Percentiles rank a stretch among this genome's conserved stretches.
Conservation (phyloP, 2,329 filamentous ascomycete genomes). For the Parafenestella ontariensis region DNA sequence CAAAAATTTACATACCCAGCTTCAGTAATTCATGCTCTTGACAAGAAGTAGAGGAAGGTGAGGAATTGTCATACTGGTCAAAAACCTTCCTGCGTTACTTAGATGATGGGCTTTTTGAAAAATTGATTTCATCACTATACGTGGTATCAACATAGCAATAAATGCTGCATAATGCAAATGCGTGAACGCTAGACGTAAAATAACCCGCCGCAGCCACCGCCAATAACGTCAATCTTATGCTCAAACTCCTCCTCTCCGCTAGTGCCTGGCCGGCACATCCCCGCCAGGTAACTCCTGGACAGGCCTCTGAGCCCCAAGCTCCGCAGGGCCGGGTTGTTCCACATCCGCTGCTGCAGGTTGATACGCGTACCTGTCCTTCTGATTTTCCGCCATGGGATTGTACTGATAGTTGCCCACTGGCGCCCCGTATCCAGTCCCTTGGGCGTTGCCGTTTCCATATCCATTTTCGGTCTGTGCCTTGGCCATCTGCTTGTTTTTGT, state of each 20-base stretch:
- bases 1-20: too few relatives aligned
- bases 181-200: background rate
- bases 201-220: background rate
- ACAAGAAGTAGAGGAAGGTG: too few relatives aligned
- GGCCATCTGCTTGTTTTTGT: constrained; percentile 5
- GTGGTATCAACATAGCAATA: background rate
- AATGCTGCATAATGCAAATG: background rate
- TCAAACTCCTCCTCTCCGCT: background rate
- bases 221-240: background rate
- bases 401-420: background rate
- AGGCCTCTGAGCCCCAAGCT: background rate
- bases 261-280: background rate
- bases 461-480: background rate
- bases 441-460: background rate
- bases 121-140: too few relatives aligned
- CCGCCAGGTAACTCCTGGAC: background rate
- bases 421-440: background rate
- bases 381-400: background rate
- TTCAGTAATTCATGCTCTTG: too few relatives aligned
- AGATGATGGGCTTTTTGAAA: too few relatives aligned
- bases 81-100: too few relatives aligned
- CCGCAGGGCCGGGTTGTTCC: background rate
- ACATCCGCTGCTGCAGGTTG: background rate
- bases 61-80: too few relatives aligned
- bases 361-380: background rate